Conservation (phyloP, 2,329 filamentous ascomycete genomes). For the Xenosphaeropsis pyriputrescens region DNA sequence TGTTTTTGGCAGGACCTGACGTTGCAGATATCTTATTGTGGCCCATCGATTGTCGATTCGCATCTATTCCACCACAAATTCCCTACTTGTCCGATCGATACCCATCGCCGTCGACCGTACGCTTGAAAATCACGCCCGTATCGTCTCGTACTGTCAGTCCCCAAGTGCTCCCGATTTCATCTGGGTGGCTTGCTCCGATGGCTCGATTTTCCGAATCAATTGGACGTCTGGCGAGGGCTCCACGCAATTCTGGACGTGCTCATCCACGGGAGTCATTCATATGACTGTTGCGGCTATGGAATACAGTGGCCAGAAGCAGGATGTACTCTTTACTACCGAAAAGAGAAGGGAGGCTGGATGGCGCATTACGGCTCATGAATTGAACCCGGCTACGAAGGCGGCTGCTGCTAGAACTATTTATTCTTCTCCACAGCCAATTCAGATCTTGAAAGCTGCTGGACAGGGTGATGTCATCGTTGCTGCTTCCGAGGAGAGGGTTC, state of each 20-base stretch:
- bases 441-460: conserved; percentile 32
- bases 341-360: conserved; percentile 14
- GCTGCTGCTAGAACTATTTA: conserved; percentile 23
- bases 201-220: conserved; percentile 39
- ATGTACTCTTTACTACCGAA: conserved; percentile 20
- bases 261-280: conserved; percentile 17
- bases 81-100: conserved; percentile 64
- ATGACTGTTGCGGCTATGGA: conserved; percentile 20
- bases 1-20: not conserved
- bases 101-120: conserved; percentile 19
- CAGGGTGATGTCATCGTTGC: conserved; percentile 44
- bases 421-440: conserved; percentile 22
- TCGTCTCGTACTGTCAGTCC: conserved; percentile 26
- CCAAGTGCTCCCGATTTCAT: conserved; percentile 28
- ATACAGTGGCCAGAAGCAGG: conserved; percentile 15
- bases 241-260: conserved; percentile 23
- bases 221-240: conserved; percentile 35
- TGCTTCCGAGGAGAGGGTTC: conserved; percentile 34
- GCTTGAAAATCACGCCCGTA: conserved; percentile 9
- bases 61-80: conserved; percentile 69
- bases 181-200: conserved; percentile 46
- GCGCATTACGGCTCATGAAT: conserved; percentile 18
- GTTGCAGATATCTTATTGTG: conserved; percentile 51
- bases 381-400: conserved; percentile 15
- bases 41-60: conserved; percentile 62